These are phyloP conservation scores for Cordyceps cicadae DNA, from an alignment of 2,329 filamentous ascomycete genomes.

Conservation along the genomic window DNA sequence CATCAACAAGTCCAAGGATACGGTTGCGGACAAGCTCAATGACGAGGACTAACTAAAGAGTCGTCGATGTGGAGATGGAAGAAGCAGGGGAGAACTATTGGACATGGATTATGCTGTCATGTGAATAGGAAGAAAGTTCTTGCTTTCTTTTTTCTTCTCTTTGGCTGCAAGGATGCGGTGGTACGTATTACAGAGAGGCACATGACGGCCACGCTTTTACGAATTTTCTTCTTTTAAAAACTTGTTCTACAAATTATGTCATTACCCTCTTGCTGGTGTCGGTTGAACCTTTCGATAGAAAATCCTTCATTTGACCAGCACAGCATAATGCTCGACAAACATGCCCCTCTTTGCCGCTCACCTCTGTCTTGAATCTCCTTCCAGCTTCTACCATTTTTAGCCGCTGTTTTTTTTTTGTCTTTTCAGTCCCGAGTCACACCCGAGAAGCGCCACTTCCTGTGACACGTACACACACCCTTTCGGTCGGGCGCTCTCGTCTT, in stretches of 20 bases:
- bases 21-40: conserved; percentile 44
- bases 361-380: not conserved
- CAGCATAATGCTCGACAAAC: not conserved
- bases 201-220: not conserved
- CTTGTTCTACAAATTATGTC: not conserved
- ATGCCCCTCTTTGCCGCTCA: not conserved
- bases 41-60: conserved; percentile 39
- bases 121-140: not conserved
- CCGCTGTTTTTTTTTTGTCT: not conserved
- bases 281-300: not conserved
- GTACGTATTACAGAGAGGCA: not conserved
- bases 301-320: not conserved
- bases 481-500: not conserved
- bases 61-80: not conserved
- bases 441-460: not conserved
- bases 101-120: not conserved
- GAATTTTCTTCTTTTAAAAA: not conserved
- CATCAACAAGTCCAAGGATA: conserved; percentile 40
- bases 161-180: not conserved
- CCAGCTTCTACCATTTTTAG: not conserved
- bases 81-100: not conserved
- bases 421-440: not conserved
- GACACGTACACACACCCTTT: not conserved
- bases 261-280: not conserved
- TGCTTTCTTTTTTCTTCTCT: not conserved